Evolutionary conservation across 768 basidiomycete species (phyloP), one percentile per base, ranked within the genome.

Genomic region (Neoboletus brunneissimus): DNA sequence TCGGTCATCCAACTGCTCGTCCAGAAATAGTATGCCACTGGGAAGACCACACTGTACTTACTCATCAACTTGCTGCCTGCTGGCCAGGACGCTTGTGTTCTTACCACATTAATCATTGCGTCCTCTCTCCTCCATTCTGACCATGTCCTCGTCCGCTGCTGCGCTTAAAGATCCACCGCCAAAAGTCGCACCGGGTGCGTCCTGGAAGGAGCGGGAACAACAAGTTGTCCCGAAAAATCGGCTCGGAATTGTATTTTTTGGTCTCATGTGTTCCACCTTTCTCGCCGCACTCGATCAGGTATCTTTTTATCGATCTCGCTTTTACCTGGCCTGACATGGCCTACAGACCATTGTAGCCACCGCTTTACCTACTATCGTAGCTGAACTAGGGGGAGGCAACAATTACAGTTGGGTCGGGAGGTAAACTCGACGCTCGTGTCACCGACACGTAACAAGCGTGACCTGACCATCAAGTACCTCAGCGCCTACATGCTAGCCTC

Each of bases 331-430:
- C 18, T 55, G 37, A 55, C 40, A 23, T 22, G 35, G 20, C 10
- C 42, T n/a, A 8, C 22, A 79, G 77, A 77, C 76, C 9, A 77
- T 79, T 47, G 78, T 80, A 4, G 71, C 79, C 0, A 81, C 79
- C 13, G 79, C 81, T 5, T 64, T 82, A 15, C 81, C 81, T 2
- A 81, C 80, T 1, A 81, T 81, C 31, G 77, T 78, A 8, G 68
- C 68, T 3, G 70, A 78, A 38, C 66, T 82, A 1, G 76, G 77
- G 18, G 77, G 76, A 4, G 76, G 75, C 0, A 73, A 70, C 18
- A 74, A 76, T 8, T 81, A 82, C 56, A 72, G 76, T 15, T 82
- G 80, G 81, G 77, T 82, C 10, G 77, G 79, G 42, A 78, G 72
- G 77, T 76, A 50, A 15, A 62, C 48, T 41, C 34, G 16, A 31